Evolutionary conservation across 768 basidiomycete species (phyloP), one percentile per base, ranked within the genome.

Genomic region (Termitomyces sp.): DNA sequence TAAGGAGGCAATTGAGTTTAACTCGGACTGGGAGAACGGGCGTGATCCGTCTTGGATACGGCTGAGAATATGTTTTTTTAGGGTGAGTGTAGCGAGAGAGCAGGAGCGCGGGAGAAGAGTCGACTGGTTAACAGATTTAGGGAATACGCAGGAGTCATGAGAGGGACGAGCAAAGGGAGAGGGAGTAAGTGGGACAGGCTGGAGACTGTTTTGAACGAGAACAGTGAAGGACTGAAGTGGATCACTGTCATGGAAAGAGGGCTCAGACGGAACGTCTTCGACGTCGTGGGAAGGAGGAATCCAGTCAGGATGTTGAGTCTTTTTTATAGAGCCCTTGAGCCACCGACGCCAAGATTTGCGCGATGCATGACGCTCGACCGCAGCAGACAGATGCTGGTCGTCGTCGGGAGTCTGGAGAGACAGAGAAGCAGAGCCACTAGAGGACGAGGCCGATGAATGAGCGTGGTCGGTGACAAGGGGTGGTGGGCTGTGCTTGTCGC

Each of bases 381-480:
- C 61, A 50, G 52, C 52, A 43, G 60, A 34, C n/a, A 54, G 52
- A 17, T 57, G 54, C 19, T 69, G 65, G 58, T 83, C 80, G 52
- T 87, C 85, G 63, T 82, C 82, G 44, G 85, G 83, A 7, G 84
- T 85, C 54, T 76, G 82, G 37, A 83, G 66, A 43, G 72, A 77
- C 53, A 80, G 67, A 21, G 79, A 83, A 28, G 77, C 78, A 40
- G 80, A 82, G 41, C 79, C 81, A 32, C 77, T 79, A n/a, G 85
- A 87, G 5, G 85, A 84, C 10, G 81, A 77, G 5, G 80, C 78
- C 8, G 80, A 79, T 12, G 84, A 84, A 47, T 74, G 71, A 14
- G 73, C 70, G 44, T 70, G 74, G 65, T 78, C 65, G 40, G 63
- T 52, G 56, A 62, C 42, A 22, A 55, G 60, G 11, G 59, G 64